A percentile compares a stretch with the other conserved stretches of the same genome.
Conservation (phyloP, 1,284 basidiomycete species). For the Malassezia japonica region DNA sequence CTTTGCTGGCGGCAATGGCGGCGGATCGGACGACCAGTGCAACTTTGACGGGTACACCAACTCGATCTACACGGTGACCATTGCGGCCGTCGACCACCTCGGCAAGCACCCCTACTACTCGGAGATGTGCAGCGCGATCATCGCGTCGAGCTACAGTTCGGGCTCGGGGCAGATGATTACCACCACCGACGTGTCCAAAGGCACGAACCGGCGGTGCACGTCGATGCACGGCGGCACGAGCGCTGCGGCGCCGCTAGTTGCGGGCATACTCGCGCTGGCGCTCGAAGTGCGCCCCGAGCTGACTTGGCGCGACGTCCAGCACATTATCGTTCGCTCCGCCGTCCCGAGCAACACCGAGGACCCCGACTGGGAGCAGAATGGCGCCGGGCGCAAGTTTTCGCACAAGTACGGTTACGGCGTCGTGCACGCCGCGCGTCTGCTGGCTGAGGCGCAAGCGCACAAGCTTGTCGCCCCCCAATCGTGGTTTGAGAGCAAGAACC, state of each 20-base stretch:
- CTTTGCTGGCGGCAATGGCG: conserved; percentile 96
- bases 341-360: conserved; percentile 75
- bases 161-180: conserved; percentile 72
- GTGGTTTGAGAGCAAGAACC: conserved; percentile 53
- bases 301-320: conserved; percentile 92
- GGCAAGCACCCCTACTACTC: conserved; percentile 94
- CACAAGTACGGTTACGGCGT: conserved; percentile 97
- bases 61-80: conserved; percentile 89
- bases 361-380: conserved; percentile 84
- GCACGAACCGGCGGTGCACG: conserved; percentile 71
- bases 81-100: conserved; percentile 82
- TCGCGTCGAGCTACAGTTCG: conserved; percentile 90
- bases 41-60: conserved; percentile 99
- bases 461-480: conserved; percentile 84
- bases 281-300: conserved; percentile 61
- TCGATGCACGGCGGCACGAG: conserved; percentile 86
- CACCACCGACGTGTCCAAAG: conserved; percentile 68
- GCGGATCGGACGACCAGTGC: conserved; percentile 83
- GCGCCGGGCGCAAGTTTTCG: conserved; percentile 69
- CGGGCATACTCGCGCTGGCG: conserved; percentile 42
- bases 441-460: conserved; percentile 74
- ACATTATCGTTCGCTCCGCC: conserved; percentile 73
- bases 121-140: conserved; percentile 89
- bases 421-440: conserved; percentile 72
- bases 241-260: conserved; percentile 86